Evolutionary conservation across 1,139 yeast species (phyloP).

Genomic region (Debaryomyces udenii): DNA sequence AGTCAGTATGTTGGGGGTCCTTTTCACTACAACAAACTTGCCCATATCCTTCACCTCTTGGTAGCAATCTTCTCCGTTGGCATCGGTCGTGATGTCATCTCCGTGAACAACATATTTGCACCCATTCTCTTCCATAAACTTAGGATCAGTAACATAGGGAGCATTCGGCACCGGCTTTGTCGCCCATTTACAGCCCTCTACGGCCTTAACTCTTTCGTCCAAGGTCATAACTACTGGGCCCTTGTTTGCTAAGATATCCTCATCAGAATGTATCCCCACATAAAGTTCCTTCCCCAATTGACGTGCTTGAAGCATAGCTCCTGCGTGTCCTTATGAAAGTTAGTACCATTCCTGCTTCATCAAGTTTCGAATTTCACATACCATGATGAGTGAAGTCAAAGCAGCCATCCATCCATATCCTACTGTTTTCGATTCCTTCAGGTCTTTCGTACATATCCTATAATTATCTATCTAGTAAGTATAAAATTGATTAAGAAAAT

Average conservation of each 20-base stretch:
- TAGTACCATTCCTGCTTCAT: slow-evolving; percentile 11
- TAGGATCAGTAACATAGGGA: slow-evolving; percentile 94
- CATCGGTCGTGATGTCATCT: slow-evolving; percentile 96
- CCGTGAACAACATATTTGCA: slow-evolving; percentile 96
- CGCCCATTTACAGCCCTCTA: slow-evolving; percentile 90
- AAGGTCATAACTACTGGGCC: slow-evolving; percentile 93
- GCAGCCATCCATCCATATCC: slow-evolving; percentile 95
- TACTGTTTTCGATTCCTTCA: slow-evolving; percentile 45
- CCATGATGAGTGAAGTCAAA: slow-evolving; percentile 98
- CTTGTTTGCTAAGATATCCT: slow-evolving; percentile 76
- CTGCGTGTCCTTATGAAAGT: slow-evolving; percentile 71
- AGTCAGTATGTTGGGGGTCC: slow-evolving; percentile 93
- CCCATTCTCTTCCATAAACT: slow-evolving; percentile 69
- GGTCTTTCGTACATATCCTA: slow-evolving; percentile 43
- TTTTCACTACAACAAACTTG: slow-evolving; percentile 82
- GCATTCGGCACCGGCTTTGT: slow-evolving; percentile 74
- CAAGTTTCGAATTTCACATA: slow-evolving; percentile 30
- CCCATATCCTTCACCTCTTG: slow-evolving; percentile 81
- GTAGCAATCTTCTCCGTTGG: slow-evolving; percentile 92
- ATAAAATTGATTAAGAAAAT: not conserved
- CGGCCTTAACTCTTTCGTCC: slow-evolving; percentile 78
- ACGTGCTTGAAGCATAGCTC: slow-evolving; percentile 92
- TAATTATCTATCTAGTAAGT: slow-evolving; percentile 1
- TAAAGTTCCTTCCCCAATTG: slow-evolving; percentile 71
- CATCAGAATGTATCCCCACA: slow-evolving; percentile 93